Base-by-base conservation (phyloP, 2,329 filamentous ascomycete species). In the Calonectria pauciramosa region DNA sequence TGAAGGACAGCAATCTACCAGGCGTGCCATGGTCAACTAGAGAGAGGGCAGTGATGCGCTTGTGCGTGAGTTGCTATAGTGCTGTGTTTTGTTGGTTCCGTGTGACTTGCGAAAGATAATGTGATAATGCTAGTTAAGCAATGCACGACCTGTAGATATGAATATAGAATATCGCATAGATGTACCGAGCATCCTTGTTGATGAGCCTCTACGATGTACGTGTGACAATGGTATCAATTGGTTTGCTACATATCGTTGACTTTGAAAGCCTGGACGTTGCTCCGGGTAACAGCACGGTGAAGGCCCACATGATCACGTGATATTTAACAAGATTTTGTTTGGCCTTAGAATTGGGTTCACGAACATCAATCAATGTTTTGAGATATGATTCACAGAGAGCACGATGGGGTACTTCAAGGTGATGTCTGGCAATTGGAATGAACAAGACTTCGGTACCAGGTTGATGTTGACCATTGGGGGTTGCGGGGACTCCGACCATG, bases 1-100 rank as follows among this genome's bases (percentile, higher is more conserved):
- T 23, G 84, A 83, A 54, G 79, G 76, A 64, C 72, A 81, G 60
- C 77, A 80, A 9, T 84, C 80, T 36, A 79, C 77, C 14, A 83
- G 76, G 30, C 80, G 80, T 66, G 82, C 78, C 83, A 84, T 84
- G 28, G 32, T 72, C 44, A n/a, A 44, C 9, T 16, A 54, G 67
- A 47, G 30, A 23, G 7, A 34, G 16, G 18, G 23, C 26, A 34
- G 34, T 26, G 60, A 56, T 63, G 59, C 34, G 30, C 23, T 30
- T 51, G 56, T 6, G 41, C 72, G 14, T 36, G 16, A 54, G 10
- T 20, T 47, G 14, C 11, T n/a, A 28, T 32, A 32, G 20, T n/a
- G 47, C 30, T 68, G 47, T 10, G 47, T 54, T 23, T 64, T 44
- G 56, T 34, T 38, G 18, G 18, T 51, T 41, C 23, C 51, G 34